Evolutionary conservation across 768 basidiomycete species (phyloP).

Genomic region (Baorangia bicolor): DNA sequence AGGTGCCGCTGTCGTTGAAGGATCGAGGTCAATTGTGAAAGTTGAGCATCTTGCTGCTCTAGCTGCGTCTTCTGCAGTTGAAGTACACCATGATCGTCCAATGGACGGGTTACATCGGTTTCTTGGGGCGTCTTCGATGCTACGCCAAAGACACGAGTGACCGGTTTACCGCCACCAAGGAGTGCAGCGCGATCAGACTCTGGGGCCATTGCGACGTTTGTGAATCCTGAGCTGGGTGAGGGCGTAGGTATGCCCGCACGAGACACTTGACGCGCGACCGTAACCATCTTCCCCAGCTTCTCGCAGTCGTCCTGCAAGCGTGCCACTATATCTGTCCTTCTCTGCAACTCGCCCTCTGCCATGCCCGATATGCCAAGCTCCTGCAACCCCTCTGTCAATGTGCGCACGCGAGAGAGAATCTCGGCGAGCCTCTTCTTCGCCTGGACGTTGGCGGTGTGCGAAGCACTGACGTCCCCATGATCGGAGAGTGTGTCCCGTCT

Average conservation of each 20-base stretch:
- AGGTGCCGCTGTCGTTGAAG: slow-evolving; percentile 83
- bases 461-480: slow-evolving; percentile 66
- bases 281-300: slow-evolving; percentile 82
- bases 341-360: slow-evolving; percentile 88
- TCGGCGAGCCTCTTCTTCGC: slow-evolving; percentile 85
- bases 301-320: slow-evolving; percentile 89
- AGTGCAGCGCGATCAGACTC: slow-evolving; percentile 66
- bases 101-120: slow-evolving; percentile 80
- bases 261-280: slow-evolving; percentile 60
- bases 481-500: slow-evolving; percentile 83
- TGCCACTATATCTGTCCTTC: slow-evolving; percentile 87
- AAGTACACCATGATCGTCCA: slow-evolving; percentile 81
- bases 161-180: slow-evolving; percentile 50
- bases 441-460: slow-evolving; percentile 78
- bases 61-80: slow-evolving; percentile 80
- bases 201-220: slow-evolving; percentile 36
- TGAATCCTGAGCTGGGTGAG: slow-evolving; percentile 30
- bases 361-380: slow-evolving; percentile 67
- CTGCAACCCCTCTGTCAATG: slow-evolving; percentile 66
- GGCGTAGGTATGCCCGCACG: slow-evolving; percentile 32
- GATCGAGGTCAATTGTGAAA: slow-evolving; percentile 78
- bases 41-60: slow-evolving; percentile 78
- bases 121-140: slow-evolving; percentile 60
- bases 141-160: slow-evolving; percentile 79
- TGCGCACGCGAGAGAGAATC: slow-evolving; percentile 69